Percentiles rank a stretch among this genome's conserved stretches.
phyloP scores from a whole-genome alignment of 106 monocot species.

The Dendrobium nobile region DNA sequence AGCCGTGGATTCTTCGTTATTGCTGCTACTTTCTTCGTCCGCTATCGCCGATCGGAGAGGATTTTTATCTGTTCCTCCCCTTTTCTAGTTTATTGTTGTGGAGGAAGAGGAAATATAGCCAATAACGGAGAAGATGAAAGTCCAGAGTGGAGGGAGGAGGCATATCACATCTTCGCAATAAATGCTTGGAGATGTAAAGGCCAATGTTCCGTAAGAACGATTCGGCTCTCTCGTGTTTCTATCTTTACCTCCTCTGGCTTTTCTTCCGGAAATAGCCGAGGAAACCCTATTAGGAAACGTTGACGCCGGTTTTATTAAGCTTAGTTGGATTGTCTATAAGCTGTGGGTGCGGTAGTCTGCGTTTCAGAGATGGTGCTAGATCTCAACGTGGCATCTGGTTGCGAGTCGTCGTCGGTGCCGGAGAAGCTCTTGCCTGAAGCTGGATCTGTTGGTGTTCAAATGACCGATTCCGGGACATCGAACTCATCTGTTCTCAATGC shows the following conservation, averaged over 20 bases:
- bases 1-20: background rate
- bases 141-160: background rate
- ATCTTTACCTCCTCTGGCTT: conserved; percentile 33
- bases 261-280: conserved; percentile 16
- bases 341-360: background rate
- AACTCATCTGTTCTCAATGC: conserved; percentile 75
- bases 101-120: background rate
- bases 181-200: conserved; percentile 5
- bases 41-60: background rate
- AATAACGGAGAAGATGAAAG: background rate
- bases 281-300: background rate
- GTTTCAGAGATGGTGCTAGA: conserved; percentile 14
- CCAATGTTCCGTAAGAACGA: conserved; percentile 40
- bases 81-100: background rate
- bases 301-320: background rate
- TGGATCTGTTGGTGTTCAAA: conserved; percentile 1
- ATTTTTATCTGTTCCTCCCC: background rate
- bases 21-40: background rate
- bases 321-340: background rate
- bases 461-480: conserved; percentile 54
- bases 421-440: conserved; percentile 2
- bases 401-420: conserved; percentile 14
- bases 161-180: background rate
- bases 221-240: conserved; percentile 34
- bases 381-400: conserved; percentile 12